Conservation (phyloP, 495 filamentous ascomycete genomes). For the Xylaria cubensis region DNA sequence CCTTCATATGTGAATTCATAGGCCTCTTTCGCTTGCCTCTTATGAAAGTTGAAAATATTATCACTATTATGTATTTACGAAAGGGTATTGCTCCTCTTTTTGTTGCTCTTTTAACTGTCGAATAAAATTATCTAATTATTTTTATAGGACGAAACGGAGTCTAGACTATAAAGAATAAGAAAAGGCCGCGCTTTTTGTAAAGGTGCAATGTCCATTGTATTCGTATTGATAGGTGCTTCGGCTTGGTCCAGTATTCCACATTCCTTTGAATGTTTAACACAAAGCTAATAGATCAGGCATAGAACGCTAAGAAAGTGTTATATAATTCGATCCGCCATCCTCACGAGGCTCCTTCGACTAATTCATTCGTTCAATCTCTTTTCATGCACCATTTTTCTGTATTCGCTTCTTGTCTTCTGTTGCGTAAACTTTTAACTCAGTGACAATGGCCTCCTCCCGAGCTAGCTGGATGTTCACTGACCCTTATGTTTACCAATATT, state of each 20-base stretch:
- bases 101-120: too few relatives aligned
- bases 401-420: not conserved
- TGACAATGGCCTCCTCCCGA: slow-evolving; percentile 3
- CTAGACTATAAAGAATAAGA: too few relatives aligned
- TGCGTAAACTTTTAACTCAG: not conserved
- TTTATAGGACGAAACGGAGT: too few relatives aligned
- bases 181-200: too few relatives aligned
- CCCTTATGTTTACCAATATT: slow-evolving; percentile 26
- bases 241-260: not conserved
- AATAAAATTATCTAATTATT: too few relatives aligned
- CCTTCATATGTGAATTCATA: too few relatives aligned
- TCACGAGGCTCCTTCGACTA: not conserved
- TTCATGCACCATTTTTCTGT: not conserved
- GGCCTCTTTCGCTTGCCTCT: too few relatives aligned
- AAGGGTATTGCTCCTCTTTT: too few relatives aligned
- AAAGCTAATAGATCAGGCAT: not conserved
- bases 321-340: not conserved
- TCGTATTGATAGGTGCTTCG: too few relatives aligned
- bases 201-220: not conserved
- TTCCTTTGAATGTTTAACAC: not conserved
- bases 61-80: too few relatives aligned
- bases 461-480: slow-evolving; percentile 19
- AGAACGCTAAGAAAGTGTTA: not conserved
- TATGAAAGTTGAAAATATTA: too few relatives aligned
- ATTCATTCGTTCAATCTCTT: not conserved